Percentiles rank a stretch among this genome's conserved stretches.
Evolutionary conservation across 2,329 filamentous ascomycete genomes (phyloP).

Genomic region (Stachybotrys elegans): DNA sequence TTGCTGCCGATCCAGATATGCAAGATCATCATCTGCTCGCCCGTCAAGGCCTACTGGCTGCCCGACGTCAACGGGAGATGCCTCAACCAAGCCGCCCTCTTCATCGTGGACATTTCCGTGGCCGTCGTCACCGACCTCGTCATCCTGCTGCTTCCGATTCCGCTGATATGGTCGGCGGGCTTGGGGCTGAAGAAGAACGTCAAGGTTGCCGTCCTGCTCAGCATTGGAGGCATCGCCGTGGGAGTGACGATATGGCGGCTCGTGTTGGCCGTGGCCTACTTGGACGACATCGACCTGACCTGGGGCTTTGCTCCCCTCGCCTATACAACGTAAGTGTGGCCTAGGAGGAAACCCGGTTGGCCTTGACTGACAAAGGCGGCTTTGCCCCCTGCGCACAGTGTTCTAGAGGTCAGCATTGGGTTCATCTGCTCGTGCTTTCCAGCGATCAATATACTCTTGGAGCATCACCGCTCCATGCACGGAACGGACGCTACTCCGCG

Average conservation of each 20-base stretch:
- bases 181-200: neutral
- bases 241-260: neutral
- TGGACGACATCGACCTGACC: neutral
- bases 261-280: neutral
- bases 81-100: neutral
- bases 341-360: neutral
- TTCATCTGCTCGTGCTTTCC: neutral
- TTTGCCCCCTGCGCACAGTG: neutral
- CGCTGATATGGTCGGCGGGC: neutral
- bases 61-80: neutral
- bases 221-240: neutral
- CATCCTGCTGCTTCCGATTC: neutral
- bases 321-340: neutral
- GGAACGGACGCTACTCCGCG: neutral
- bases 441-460: neutral
- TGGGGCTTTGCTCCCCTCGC: neutral
- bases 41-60: neutral
- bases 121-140: neutral
- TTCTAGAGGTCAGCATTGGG: neutral
- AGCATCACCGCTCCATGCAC: neutral
- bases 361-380: neutral
- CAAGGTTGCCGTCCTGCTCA: neutral
- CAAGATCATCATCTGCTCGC: neutral
- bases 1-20: neutral
- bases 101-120: neutral